These are phyloP conservation scores for Pythium phragmitis DNA, from an alignment of 352 stramenopile species.

Conservation along the genomic window DNA sequence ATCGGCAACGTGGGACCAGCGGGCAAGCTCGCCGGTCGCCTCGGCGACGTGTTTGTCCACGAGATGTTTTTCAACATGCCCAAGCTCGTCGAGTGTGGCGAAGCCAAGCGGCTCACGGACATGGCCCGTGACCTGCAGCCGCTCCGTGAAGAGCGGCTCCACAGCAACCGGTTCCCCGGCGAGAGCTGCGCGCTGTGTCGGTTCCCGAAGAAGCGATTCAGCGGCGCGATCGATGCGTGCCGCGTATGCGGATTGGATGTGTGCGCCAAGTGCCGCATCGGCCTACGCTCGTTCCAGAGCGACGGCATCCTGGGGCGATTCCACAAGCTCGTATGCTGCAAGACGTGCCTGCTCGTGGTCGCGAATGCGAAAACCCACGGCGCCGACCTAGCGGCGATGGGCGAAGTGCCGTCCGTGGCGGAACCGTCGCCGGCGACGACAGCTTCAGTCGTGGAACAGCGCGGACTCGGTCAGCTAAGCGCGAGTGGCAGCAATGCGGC, in stretches of 20 bases:
- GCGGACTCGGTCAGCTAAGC: not conserved
- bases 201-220: conserved; percentile 36
- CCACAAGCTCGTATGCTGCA: conserved; percentile 22
- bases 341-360: conserved; percentile 23
- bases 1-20: conserved; percentile 20
- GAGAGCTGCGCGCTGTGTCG: conserved; percentile 36
- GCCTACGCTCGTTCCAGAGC: conserved; percentile 35
- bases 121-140: conserved; percentile 10
- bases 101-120: conserved; percentile 25
- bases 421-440: too few species aligned
- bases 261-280: conserved; percentile 34
- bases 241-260: conserved; percentile 31
- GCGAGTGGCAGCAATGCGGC: too few species aligned
- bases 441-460: too few species aligned
- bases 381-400: not conserved
- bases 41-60: conserved; percentile 15
- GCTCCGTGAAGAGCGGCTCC: conserved; percentile 9
- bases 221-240: conserved; percentile 30
- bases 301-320: conserved; percentile 27
- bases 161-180: not conserved
- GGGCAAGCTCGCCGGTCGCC: conserved; percentile 8
- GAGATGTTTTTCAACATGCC: conserved; percentile 26
- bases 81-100: conserved; percentile 25
- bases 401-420: too few species aligned
- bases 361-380: conserved; percentile 14